Percentiles rank a stretch among this genome's conserved stretches.
Evolutionary conservation across 108 stramenopile species (phyloP).

Genomic region (Pseudonitzschia delicatissima): DNA sequence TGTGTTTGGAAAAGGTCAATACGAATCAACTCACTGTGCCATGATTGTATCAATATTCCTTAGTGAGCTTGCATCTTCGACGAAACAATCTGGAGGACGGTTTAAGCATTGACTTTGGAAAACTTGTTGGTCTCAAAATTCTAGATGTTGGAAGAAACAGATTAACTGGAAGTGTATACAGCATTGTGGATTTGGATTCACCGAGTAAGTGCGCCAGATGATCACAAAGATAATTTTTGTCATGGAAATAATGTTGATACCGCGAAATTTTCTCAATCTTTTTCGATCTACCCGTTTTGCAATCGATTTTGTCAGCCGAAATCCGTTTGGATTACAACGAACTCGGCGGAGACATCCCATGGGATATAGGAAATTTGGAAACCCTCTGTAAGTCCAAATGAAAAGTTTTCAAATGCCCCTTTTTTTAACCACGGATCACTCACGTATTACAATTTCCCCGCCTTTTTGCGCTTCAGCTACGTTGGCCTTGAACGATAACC

Average conservation of each 20-base stretch:
- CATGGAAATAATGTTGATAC: too few relatives aligned
- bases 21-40: too few relatives aligned
- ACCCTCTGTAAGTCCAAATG: neutral
- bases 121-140: neutral
- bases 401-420: neutral
- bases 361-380: constrained; percentile 17
- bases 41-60: too few relatives aligned
- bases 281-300: constrained; percentile 42
- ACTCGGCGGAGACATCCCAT: constrained; percentile 19
- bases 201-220: constrained; percentile 30
- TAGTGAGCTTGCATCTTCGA: constrained; percentile 41
- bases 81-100: constrained; percentile 40
- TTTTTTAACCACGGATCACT: neutral
- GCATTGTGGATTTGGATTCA: constrained; percentile 36
- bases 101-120: constrained; percentile 35
- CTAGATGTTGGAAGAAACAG: constrained; percentile 34
- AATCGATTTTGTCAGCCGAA: constrained; percentile 23
- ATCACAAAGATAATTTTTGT: too few relatives aligned
- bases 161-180: constrained; percentile 45
- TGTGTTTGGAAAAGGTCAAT: neutral
- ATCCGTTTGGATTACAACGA: constrained; percentile 19
- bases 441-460: neutral
- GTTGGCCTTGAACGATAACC: constrained; percentile 17
- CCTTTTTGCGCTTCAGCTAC: constrained; percentile 10
- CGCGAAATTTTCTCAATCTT: neutral